These are phyloP conservation scores for Arabidopsis suecica DNA, from an alignment of 345 rosid genomes.

Conservation along the genomic window DNA sequence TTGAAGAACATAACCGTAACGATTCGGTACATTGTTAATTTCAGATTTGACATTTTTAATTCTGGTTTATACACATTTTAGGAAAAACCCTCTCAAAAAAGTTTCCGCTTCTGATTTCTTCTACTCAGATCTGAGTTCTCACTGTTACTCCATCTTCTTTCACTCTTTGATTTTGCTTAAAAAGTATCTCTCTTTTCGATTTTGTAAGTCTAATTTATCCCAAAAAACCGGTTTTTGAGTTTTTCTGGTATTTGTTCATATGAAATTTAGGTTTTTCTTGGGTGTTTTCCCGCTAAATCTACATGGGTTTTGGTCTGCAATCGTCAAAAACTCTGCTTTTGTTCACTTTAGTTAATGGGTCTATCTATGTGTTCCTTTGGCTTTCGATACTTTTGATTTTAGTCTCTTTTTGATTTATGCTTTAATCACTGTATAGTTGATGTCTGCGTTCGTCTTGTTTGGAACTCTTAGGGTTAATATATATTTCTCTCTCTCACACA, in stretches of 20 bases:
- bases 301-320: slow-evolving; percentile 32
- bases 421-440: slow-evolving; percentile 12
- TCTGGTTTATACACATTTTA: not conserved
- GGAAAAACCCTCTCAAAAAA: slow-evolving; percentile 1
- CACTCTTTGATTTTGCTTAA: slow-evolving; percentile 15
- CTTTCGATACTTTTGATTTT: slow-evolving; percentile 7
- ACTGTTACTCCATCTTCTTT: slow-evolving; percentile 16
- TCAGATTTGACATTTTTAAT: slow-evolving; percentile 24
- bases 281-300: slow-evolving; percentile 29
- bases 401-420: slow-evolving; percentile 20
- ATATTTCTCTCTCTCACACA: not conserved
- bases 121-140: slow-evolving; percentile 38
- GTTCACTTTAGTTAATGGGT: slow-evolving; percentile 35
- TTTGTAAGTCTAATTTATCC: slow-evolving; percentile 7
- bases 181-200: not conserved
- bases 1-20: slow-evolving; percentile 13
- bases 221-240: not conserved
- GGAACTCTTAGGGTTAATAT: slow-evolving; percentile 15
- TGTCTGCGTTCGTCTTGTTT: slow-evolving; percentile 9
- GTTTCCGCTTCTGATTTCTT: slow-evolving; percentile 27
- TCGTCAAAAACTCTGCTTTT: slow-evolving; percentile 43
- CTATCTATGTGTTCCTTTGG: slow-evolving; percentile 26
- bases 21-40: slow-evolving; percentile 10
- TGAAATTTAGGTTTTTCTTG: slow-evolving; percentile 6
- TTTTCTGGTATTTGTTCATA: slow-evolving; percentile 2